phyloP scores from a whole-genome alignment of 2,329 filamentous ascomycete genomes.

The Hypoxylon rubiginosum region DNA sequence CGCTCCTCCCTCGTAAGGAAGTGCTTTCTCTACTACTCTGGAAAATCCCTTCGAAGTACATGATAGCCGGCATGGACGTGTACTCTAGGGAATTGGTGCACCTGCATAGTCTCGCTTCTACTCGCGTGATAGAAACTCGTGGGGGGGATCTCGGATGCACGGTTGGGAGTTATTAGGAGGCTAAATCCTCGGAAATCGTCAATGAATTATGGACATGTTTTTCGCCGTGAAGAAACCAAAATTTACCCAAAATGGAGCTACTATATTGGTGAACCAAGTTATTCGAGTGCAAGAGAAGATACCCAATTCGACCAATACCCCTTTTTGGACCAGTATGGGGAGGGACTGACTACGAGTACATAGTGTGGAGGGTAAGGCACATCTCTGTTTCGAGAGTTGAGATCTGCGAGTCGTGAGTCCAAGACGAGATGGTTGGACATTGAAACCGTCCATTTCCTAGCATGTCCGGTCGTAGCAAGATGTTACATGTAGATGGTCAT shows the following conservation, averaged over 20 bases:
- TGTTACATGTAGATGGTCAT: conserved; percentile 2
- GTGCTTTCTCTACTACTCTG: conserved; percentile 58
- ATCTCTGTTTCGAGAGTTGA: neutral
- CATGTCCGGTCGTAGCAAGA: conserved; percentile 4
- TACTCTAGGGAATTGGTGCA: conserved; percentile 57
- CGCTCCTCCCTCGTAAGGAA: conserved; percentile 75
- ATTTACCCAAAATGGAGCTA: conserved; percentile 27
- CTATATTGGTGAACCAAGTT: conserved; percentile 28
- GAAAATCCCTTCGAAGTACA: conserved; percentile 53
- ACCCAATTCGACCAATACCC: conserved; percentile 7
- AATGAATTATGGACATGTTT: conserved; percentile 56
- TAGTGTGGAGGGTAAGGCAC: neutral
- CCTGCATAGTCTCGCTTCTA: conserved; percentile 62
- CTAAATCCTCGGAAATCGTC: conserved; percentile 54
- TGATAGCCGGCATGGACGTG: conserved; percentile 52
- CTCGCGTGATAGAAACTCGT: conserved; percentile 63
- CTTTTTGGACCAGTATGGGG: neutral
- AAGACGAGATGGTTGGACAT: neutral
- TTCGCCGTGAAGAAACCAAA: conserved; percentile 49
- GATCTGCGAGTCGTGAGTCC: neutral
- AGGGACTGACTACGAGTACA: too few relatives aligned
- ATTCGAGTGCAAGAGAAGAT: conserved; percentile 22
- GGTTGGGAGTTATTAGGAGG: conserved; percentile 56
- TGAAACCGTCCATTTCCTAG: conserved; percentile 3
- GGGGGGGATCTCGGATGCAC: conserved; percentile 61